Percentiles rank a stretch among this genome's conserved stretches.
Evolutionary conservation across 2,329 filamentous ascomycete species (phyloP).

Genomic region (Dendrostoma leiphaemia): DNA sequence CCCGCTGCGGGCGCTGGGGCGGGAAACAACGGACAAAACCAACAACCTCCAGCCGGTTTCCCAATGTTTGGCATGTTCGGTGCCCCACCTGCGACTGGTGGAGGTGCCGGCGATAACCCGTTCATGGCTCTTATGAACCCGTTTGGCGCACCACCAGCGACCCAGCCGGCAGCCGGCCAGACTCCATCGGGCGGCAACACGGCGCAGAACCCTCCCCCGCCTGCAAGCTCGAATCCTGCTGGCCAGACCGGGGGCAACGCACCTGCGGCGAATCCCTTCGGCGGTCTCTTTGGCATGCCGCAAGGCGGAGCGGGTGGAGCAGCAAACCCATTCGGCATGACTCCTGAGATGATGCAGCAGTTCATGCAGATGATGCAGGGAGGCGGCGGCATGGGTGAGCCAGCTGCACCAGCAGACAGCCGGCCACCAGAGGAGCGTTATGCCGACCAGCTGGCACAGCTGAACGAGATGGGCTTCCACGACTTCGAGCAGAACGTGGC

Average conservation of each 20-base stretch:
- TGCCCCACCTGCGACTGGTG: conserved; percentile 22
- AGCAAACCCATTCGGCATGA: conserved; percentile 44
- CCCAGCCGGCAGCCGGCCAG: conserved; percentile 28
- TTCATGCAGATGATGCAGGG: conserved; percentile 50
- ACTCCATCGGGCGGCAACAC: conserved; percentile 21
- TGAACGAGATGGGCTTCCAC: conserved; percentile 99
- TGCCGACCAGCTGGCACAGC: conserved; percentile 81
- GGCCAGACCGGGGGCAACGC: conserved; percentile 27
- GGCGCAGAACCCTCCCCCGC: conserved; percentile 22
- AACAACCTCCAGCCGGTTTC: conserved; percentile 29
- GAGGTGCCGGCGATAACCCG: conserved; percentile 32
- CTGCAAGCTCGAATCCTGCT: conserved; percentile 22
- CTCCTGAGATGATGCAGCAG: conserved; percentile 55
- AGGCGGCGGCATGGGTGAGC: conserved; percentile 33
- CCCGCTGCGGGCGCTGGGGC: conserved; percentile 28
- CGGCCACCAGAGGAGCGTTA: conserved; percentile 93
- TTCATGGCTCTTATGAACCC: conserved; percentile 41
- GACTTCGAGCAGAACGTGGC: conserved; percentile 93
- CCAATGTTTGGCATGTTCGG: conserved; percentile 40
- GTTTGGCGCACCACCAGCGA: conserved; percentile 30
- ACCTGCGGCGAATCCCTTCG: conserved; percentile 64
- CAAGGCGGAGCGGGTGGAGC: conserved; percentile 26
- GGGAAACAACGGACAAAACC: conserved; percentile 29
- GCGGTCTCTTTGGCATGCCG: conserved; percentile 56
- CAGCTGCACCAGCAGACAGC: conserved; percentile 68